Evolutionary conservation across 345 rosid genomes (phyloP).

Genomic region (Eucalyptus polybractea): DNA sequence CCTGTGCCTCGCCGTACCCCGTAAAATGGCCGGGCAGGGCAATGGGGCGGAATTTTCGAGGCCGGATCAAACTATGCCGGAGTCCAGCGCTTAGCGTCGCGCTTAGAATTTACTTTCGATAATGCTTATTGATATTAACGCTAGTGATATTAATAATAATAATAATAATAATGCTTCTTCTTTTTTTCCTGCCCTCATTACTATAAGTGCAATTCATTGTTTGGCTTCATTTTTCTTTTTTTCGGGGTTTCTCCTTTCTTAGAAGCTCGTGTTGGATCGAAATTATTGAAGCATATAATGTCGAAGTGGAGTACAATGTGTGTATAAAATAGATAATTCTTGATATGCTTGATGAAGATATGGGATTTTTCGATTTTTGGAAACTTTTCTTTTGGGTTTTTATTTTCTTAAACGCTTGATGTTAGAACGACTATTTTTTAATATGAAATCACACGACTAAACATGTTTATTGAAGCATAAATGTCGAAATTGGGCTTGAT

Average conservation of each 20-base stretch:
- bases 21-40: no score
- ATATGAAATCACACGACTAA: not conserved
- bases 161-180: no score
- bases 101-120: no score
- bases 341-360: not conserved
- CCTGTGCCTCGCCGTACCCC: no score
- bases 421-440: fast-evolving
- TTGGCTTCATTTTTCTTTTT: not conserved
- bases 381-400: not conserved
- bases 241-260: not conserved
- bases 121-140: no score
- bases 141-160: no score
- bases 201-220: not conserved
- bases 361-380: no score
- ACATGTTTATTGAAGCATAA: not conserved
- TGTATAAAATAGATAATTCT: not conserved
- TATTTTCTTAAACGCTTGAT: not conserved
- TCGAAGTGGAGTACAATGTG: not conserved
- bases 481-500: fast-evolving
- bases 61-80: no score
- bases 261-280: not conserved
- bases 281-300: not conserved
- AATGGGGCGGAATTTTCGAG: no score
- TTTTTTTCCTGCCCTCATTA: not conserved
- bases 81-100: no score